These are phyloP conservation scores for Candida patagonica DNA, from an alignment of 805 yeast genomes.

Conservation along the genomic window DNA sequence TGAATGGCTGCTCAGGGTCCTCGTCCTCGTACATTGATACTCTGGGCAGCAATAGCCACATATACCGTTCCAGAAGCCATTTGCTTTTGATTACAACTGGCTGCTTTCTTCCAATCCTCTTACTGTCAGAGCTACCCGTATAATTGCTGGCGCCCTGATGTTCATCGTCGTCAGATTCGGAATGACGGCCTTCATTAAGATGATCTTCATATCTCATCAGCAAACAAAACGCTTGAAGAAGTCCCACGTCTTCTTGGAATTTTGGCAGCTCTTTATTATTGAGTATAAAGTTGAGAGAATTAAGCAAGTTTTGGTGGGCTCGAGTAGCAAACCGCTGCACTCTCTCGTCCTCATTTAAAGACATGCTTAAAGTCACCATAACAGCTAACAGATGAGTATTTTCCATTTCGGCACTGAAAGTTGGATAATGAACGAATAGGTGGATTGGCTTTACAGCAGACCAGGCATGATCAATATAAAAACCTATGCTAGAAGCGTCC, in stretches of 20 bases:
- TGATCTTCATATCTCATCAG: slow-evolving; percentile 22
- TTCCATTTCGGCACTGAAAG: slow-evolving; percentile 20
- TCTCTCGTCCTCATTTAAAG: slow-evolving; percentile 14
- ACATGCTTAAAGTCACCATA: slow-evolving; percentile 24
- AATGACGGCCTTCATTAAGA: slow-evolving; percentile 14
- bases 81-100: slow-evolving; percentile 12
- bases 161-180: not conserved
- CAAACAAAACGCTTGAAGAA: slow-evolving; percentile 24
- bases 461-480: slow-evolving; percentile 21
- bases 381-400: slow-evolving; percentile 22
- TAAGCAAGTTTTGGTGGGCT: slow-evolving; percentile 16
- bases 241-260: slow-evolving; percentile 15
- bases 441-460: slow-evolving; percentile 14
- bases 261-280: slow-evolving; percentile 8
- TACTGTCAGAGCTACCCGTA: not conserved
- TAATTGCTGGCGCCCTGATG: not conserved
- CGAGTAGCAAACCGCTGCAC: slow-evolving; percentile 14
- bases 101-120: not conserved
- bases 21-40: slow-evolving; percentile 11
- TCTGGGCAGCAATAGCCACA: slow-evolving; percentile 17
- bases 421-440: slow-evolving; percentile 22
- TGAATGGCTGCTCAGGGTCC: slow-evolving; percentile 12
- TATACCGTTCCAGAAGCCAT: slow-evolving; percentile 19
- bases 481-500: slow-evolving; percentile 9
- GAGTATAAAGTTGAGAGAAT: slow-evolving; percentile 18